Base-by-base conservation (phyloP, 768 basidiomycete species). In the Tylopilus subfusipes region DNA sequence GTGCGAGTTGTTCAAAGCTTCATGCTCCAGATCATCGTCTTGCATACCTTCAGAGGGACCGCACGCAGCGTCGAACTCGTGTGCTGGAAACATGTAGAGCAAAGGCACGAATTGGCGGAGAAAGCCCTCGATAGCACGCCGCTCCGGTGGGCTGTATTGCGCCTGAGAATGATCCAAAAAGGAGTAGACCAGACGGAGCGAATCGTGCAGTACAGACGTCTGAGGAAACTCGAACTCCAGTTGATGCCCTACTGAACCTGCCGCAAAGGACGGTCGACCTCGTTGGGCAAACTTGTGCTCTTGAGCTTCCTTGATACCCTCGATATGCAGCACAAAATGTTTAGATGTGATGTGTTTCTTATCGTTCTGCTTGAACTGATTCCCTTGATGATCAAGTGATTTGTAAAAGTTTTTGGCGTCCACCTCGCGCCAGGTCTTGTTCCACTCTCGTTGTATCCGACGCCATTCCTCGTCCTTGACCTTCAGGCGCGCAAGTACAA, bases 391-490 rank as follows among this genome's bases (percentile, higher is more conserved):
- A 68, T 99, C 97, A 47, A 98, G 84, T 29, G 89, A 88, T 74
- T 96, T 98, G 84, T 97, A 96, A 68, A 95, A 98, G 75, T 98
- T 98, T 75, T 93, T 94, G 52, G 88, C 87, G 64, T 99, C 93
- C 46, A 95, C 89, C 69, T 98, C 96, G 48, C 93, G 81, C 97
- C 97, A 98, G 16, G 93, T 95, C 56, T 89, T 82, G 73, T 88
- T 92, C 93, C 93, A 98, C 71, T 98, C 95, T 27, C 96, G 81
- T 69, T 94, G 91, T 27, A 89, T 85, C 30, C 91, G 81, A 65
- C 92, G 85, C 97, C 97, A 99, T 68, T 99, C 97, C 56, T 97
- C 95, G 69, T 98, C 91, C 71, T 95, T 97, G 67, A 85, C 84
- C 75, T 92, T 94, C 42, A 99, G 76, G 11, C 97, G 84, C 40